Evolutionary conservation across 2,329 filamentous ascomycete genomes (phyloP).

Genomic region (Cercospora citrullina): DNA sequence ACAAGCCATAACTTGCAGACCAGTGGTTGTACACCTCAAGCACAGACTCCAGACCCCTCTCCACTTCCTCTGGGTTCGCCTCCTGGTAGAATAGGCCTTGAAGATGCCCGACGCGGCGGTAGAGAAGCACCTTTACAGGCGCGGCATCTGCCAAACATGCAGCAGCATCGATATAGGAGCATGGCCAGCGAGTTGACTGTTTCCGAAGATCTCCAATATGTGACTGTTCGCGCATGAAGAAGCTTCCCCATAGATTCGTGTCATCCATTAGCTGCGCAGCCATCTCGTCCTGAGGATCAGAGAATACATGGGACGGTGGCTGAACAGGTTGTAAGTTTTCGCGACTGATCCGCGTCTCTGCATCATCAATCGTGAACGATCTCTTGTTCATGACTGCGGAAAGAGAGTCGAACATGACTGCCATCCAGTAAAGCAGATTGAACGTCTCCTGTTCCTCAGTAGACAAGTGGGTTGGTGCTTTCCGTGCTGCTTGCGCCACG

Average conservation of each 20-base stretch:
- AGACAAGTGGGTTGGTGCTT: constrained; percentile 18
- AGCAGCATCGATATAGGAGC: constrained; percentile 24
- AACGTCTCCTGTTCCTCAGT: constrained; percentile 22
- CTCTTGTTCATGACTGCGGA: constrained; percentile 24
- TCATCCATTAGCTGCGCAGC: constrained; percentile 1
- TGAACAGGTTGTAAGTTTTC: constrained; percentile 1
- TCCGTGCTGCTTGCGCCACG: constrained; percentile 1
- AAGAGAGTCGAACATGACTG: constrained; percentile 28
- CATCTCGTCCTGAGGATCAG: background rate
- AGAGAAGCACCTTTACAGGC: constrained; percentile 27
- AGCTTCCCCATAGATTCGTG: constrained; percentile 23
- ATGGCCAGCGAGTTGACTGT: constrained; percentile 24
- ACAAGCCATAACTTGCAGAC: constrained; percentile 23
- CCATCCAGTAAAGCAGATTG: constrained; percentile 26
- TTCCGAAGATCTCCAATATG: constrained; percentile 20
- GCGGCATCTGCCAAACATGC: constrained; percentile 26
- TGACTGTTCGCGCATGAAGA: constrained; percentile 22
- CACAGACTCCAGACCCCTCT: constrained; percentile 19
- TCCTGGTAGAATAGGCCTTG: constrained; percentile 24
- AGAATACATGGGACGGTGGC: background rate
- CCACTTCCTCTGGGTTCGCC: constrained; percentile 12
- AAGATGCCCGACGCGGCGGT: constrained; percentile 21
- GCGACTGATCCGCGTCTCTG: constrained; percentile 18
- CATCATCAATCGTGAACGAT: constrained; percentile 21
- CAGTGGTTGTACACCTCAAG: constrained; percentile 26